Percentiles rank a stretch among this genome's conserved stretches.
Evolutionary conservation across 2,329 filamentous ascomycete species (phyloP).

Genomic region (Alternaria arbusti): DNA sequence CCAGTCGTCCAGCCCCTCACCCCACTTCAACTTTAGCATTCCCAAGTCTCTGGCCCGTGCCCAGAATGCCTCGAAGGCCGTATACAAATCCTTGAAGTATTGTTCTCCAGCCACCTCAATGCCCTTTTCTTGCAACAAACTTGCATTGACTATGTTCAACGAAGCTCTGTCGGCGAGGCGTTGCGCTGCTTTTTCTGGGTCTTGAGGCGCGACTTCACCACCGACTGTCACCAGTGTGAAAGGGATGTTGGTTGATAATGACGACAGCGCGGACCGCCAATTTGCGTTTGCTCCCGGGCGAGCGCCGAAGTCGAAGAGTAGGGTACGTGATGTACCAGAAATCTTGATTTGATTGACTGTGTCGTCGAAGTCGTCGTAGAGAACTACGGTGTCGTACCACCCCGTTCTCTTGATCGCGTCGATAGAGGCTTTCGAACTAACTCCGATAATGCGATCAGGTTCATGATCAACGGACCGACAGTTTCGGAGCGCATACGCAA

Average conservation of each 20-base stretch:
- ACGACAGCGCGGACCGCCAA: constrained; percentile 15
- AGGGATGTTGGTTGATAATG: not conserved
- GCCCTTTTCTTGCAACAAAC: constrained; percentile 27
- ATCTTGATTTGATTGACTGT: constrained; percentile 2
- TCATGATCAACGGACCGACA: constrained; percentile 25
- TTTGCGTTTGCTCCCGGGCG: constrained; percentile 12
- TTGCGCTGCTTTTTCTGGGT: constrained; percentile 7
- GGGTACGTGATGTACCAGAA: constrained; percentile 4
- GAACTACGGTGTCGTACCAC: constrained; percentile 25
- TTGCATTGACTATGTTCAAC: constrained; percentile 26
- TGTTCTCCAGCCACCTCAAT: constrained; percentile 21
- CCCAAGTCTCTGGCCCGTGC: constrained; percentile 3
- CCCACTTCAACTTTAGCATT: constrained; percentile 29
- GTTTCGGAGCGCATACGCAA: constrained; percentile 24
- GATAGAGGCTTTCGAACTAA: constrained; percentile 24
- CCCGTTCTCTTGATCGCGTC: constrained; percentile 17
- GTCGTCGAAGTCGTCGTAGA: constrained; percentile 18
- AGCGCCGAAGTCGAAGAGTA: constrained; percentile 33
- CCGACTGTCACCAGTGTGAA: constrained; percentile 25
- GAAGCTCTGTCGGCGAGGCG: not conserved
- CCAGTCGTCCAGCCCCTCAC: constrained; percentile 28
- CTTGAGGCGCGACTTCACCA: constrained; percentile 16
- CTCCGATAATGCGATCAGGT: constrained; percentile 23
- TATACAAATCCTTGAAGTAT: constrained; percentile 25
- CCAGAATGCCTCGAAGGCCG: not conserved